Conservation (phyloP, 202 grass and related monocot species). For the Panicum hallii region DNA sequence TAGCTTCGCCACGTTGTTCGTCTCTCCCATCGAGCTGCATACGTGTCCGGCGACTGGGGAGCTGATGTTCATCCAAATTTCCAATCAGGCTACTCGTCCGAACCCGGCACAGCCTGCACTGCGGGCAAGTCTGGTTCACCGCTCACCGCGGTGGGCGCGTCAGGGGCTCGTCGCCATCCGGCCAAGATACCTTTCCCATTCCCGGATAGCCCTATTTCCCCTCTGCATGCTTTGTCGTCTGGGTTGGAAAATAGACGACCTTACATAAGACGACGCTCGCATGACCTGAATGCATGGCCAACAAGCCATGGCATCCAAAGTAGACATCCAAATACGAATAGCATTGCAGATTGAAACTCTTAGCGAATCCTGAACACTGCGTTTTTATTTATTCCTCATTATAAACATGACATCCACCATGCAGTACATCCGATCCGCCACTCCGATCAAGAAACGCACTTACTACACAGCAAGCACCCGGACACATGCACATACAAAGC, state of each 20-base stretch:
- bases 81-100: neutral
- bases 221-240: neutral
- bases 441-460: slow-evolving; percentile 23
- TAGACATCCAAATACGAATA: too few relatives aligned
- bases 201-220: neutral
- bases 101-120: neutral
- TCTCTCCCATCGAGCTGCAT: neutral
- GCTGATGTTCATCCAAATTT: neutral
- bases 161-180: neutral
- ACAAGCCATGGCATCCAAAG: too few relatives aligned
- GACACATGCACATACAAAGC: slow-evolving; percentile 2
- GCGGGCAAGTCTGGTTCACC: neutral
- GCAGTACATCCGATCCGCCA: neutral
- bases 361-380: neutral
- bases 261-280: neutral
- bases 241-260: neutral
- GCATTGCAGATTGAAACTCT: too few relatives aligned
- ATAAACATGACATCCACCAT: slow-evolving; percentile 30
- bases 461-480: slow-evolving; percentile 11
- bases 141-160: neutral
- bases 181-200: neutral
- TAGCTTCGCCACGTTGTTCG: neutral
- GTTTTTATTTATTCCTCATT: slow-evolving; percentile 51
- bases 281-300: neutral
- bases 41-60: neutral